A percentile compares a stretch with the other conserved stretches of the same genome.
Conservation (phyloP, 78 protist species). For the Dictyostelium purpureum region DNA sequence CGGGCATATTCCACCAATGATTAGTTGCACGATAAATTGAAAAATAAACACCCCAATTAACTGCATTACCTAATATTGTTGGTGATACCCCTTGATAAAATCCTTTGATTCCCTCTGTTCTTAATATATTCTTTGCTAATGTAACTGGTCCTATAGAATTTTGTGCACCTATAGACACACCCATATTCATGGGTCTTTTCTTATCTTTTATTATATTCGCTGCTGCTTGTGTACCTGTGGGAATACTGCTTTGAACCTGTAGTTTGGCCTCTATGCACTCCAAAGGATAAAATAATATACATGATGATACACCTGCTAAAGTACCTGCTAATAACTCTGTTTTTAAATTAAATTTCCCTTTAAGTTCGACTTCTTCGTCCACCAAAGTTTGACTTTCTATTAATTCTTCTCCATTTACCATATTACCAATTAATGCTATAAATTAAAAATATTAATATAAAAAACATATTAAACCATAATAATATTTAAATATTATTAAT, state of each 20-base stretch:
- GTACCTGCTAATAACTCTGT: conserved; percentile 62
- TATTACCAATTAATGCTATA: no score
- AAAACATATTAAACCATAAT: no score
- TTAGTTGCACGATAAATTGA: conserved; percentile 44
- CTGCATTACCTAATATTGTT: conserved; percentile 55
- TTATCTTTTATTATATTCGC: neutral
- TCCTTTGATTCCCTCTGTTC: conserved; percentile 34
- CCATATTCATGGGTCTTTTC: no score
- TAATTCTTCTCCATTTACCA: conserved; percentile 19
- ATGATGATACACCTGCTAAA: conserved; percentile 49
- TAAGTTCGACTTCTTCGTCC: neutral
- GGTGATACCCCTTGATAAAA: conserved; percentile 67
- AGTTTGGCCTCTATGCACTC: conserved; percentile 68
- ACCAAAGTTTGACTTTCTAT: neutral
- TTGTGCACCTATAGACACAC: neutral
- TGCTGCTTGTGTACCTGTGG: neutral
- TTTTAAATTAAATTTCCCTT: conserved; percentile 30
- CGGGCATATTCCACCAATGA: conserved; percentile 32
- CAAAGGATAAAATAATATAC: conserved; percentile 58
- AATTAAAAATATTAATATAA: no score
- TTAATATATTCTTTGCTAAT: conserved; percentile 19
- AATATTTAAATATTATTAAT: no score
- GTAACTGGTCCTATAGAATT: neutral
- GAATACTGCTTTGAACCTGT: neutral
- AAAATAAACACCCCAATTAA: conserved; percentile 75